Conservation (phyloP, 163 green algal genomes). For the Chlamydomonas reinhardtii region DNA sequence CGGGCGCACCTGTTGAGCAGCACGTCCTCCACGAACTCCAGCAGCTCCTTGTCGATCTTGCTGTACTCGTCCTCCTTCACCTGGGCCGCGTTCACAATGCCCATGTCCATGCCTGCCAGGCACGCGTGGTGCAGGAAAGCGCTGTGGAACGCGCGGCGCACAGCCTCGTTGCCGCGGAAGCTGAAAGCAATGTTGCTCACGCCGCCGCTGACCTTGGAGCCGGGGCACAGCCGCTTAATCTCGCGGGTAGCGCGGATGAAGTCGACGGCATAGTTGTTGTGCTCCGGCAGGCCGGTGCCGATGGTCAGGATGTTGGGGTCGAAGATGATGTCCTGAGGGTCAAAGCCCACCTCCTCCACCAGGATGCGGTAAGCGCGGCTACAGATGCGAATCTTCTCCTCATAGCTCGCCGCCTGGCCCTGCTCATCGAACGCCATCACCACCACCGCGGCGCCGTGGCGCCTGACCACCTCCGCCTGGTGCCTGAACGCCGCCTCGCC, state of each 20-base stretch:
- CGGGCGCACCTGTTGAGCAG: slow-evolving; percentile 87
- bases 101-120: slow-evolving; percentile 98
- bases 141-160: slow-evolving; percentile 95
- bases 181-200: slow-evolving; percentile 99
- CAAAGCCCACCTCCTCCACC: slow-evolving; percentile 96
- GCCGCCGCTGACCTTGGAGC: slow-evolving; percentile 94
- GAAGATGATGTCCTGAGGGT: slow-evolving; percentile 98
- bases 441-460: slow-evolving; percentile 94
- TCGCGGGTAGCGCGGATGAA: slow-evolving; percentile 92
- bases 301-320: slow-evolving; percentile 99
- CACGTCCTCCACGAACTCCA: slow-evolving; percentile 96
- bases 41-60: slow-evolving; percentile 97
- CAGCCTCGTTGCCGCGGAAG: slow-evolving; percentile 99
- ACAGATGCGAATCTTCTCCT: slow-evolving; percentile 96
- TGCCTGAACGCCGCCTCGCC: slow-evolving; percentile 94
- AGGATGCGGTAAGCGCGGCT: slow-evolving; percentile 94
- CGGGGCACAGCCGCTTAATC: slow-evolving; percentile 97
- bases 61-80: slow-evolving; percentile 94
- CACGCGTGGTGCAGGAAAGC: slow-evolving; percentile 98
- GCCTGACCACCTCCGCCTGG: slow-evolving; percentile 88
- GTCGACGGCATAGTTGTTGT: slow-evolving; percentile 99
- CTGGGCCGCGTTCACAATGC: slow-evolving; percentile 96
- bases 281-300: slow-evolving; percentile 95
- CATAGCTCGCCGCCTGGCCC: slow-evolving; percentile 90
- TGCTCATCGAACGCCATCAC: slow-evolving; percentile 99